A percentile compares a stretch with the other conserved stretches of the same genome.
Conservation (phyloP, 441 rosid species). For the Melastoma candidum region DNA sequence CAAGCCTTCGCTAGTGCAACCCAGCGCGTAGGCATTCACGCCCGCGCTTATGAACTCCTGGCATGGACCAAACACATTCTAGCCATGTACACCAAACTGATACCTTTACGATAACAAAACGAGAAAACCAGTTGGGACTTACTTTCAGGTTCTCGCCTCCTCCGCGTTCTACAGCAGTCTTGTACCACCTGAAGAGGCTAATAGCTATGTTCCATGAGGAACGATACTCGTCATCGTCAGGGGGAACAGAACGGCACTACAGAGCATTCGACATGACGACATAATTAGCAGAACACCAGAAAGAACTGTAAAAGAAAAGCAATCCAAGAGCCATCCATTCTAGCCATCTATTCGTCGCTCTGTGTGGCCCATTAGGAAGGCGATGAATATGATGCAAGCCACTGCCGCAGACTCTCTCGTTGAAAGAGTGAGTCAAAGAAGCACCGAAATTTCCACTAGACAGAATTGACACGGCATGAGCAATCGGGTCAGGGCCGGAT, state of each 20-base stretch:
- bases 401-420: conserved; percentile 22
- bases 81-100: background rate
- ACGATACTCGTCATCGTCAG: conserved; percentile 69
- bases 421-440: no score
- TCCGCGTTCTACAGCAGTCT: conserved; percentile 74
- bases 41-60: conserved; percentile 85
- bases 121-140: conserved; percentile 21
- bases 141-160: conserved; percentile 90
- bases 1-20: conserved; percentile 74
- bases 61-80: conserved; percentile 4
- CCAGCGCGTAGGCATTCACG: conserved; percentile 79
- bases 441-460: no score
- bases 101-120: conserved; percentile 4
- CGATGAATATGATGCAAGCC: conserved; percentile 23
- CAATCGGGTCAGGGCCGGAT: no score
- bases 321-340: conserved; percentile 22
- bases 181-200: conserved; percentile 75
- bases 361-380: conserved; percentile 11
- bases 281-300: conserved; percentile 1
- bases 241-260: conserved; percentile 49
- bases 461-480: conserved; percentile 10
- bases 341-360: conserved; percentile 40
- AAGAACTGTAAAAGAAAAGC: conserved; percentile 1
- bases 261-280: conserved; percentile 5
- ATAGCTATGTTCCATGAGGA: conserved; percentile 81